Conservation (phyloP, 192 early-diverging fungal genomes). For the Mortierella hygrophila region DNA sequence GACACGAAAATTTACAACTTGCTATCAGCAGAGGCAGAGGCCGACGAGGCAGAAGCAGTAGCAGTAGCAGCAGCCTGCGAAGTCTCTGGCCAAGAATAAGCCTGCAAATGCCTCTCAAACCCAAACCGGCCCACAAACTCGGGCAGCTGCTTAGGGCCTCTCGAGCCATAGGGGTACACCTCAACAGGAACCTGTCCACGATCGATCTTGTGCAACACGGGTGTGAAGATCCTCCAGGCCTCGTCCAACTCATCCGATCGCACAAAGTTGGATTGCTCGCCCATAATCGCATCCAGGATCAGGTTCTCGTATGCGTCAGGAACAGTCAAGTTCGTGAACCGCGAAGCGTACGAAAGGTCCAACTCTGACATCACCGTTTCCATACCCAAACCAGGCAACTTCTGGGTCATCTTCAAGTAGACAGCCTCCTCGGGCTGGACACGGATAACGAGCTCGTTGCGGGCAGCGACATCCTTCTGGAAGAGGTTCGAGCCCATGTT, state of each 20-base stretch:
- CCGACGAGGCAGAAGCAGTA: conserved; percentile 6
- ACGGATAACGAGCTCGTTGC: conserved; percentile 91
- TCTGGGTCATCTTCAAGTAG: conserved; percentile 90
- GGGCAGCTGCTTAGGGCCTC: conserved; percentile 84
- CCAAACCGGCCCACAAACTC: conserved; percentile 79
- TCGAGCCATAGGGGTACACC: conserved; percentile 84
- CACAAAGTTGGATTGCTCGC: conserved; percentile 91
- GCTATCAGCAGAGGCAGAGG: conserved; percentile 18
- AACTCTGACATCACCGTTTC: conserved; percentile 84
- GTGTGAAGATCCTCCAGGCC: conserved; percentile 94
- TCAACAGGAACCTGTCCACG: conserved; percentile 66
- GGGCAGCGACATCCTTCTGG: conserved; percentile 70
- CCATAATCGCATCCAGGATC: conserved; percentile 84
- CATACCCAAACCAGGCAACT: conserved; percentile 81
- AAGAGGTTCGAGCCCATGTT: conserved; percentile 70
- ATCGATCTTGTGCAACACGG: conserved; percentile 88
- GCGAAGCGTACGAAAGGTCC: conserved; percentile 83
- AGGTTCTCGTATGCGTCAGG: conserved; percentile 92
- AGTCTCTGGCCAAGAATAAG: conserved; percentile 65
- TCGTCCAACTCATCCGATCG: conserved; percentile 85
- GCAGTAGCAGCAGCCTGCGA: conserved; percentile 19
- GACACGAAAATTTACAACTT: conserved; percentile 22
- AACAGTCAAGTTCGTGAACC: conserved; percentile 84
- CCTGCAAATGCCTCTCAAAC: conserved; percentile 55
- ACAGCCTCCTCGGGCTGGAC: conserved; percentile 91